Evolutionary conservation across 1,139 yeast species (phyloP).

Genomic region (Geotrichum phurueaensis): DNA sequence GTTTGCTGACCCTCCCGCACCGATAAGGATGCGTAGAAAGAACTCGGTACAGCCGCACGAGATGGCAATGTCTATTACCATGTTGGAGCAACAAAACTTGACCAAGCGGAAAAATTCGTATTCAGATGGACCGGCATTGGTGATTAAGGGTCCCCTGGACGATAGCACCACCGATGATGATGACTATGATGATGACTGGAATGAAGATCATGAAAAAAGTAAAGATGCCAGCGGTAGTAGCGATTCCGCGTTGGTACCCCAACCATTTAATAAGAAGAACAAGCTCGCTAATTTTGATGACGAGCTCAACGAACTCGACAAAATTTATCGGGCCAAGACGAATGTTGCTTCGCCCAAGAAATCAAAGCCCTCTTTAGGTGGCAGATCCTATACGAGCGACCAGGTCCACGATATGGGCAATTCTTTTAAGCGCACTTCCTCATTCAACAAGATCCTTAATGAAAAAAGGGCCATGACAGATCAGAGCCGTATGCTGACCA

Average conservation of each 20-base stretch:
- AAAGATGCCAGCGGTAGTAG: constrained; percentile 7
- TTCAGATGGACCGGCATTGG: constrained; percentile 75
- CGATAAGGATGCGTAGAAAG: constrained; percentile 28
- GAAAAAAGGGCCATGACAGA: constrained; percentile 5
- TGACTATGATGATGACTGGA: constrained; percentile 34
- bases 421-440: constrained; percentile 20
- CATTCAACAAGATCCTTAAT: constrained; percentile 24
- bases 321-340: constrained; percentile 4
- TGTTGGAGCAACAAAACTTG: constrained; percentile 40
- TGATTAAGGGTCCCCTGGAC: constrained; percentile 70
- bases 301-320: background rate
- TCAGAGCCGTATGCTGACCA: background rate
- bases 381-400: constrained; percentile 48
- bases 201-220: constrained; percentile 27
- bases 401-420: constrained; percentile 19
- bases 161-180: constrained; percentile 29
- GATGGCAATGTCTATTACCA: constrained; percentile 61
- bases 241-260: background rate
- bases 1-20: constrained; percentile 42
- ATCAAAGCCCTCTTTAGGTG: constrained; percentile 26
- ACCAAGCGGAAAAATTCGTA: background rate
- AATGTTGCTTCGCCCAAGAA: background rate
- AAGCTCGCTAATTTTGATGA: background rate
- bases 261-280: background rate
- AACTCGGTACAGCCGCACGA: constrained; percentile 71